Percentiles rank a stretch among this genome's conserved stretches.
Evolutionary conservation across 129 eudicot species (phyloP).

Genomic region (Tanacetum coccineum): DNA sequence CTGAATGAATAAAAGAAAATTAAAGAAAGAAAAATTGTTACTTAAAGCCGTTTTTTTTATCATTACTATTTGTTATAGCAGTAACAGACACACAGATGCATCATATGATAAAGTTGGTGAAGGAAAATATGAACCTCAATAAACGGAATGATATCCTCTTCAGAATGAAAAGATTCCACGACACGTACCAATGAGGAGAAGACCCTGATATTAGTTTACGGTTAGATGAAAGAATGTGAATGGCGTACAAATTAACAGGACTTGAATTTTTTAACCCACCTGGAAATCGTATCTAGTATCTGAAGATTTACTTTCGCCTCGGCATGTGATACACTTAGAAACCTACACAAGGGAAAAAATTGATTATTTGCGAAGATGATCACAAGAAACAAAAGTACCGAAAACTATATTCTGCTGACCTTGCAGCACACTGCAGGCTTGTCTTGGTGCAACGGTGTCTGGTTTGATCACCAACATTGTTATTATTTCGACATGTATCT

Average conservation of each 20-base stretch:
- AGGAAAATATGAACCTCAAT: constrained; percentile 45
- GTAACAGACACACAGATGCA: not conserved
- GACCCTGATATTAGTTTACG: constrained; percentile 41
- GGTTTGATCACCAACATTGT: constrained; percentile 20
- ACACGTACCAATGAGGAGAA: constrained; percentile 41
- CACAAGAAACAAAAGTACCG: not conserved
- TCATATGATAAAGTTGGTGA: constrained; percentile 5
- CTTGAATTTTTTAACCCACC: constrained; percentile 20
- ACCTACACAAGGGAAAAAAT: constrained; percentile 37
- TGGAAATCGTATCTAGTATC: constrained; percentile 34
- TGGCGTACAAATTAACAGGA: not conserved
- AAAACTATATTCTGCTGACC: constrained; percentile 41
- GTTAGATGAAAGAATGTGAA: constrained; percentile 4
- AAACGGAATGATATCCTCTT: constrained; percentile 46
- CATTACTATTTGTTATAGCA: too few species aligned
- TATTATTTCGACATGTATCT: constrained; percentile 15
- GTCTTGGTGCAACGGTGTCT: constrained; percentile 30
- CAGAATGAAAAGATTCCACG: constrained; percentile 40
- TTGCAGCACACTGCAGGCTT: constrained; percentile 45
- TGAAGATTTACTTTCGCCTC: constrained; percentile 33
- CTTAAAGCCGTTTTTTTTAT: too few species aligned
- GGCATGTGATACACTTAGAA: constrained; percentile 43
- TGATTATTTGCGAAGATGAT: constrained; percentile 7
- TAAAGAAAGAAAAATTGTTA: too few species aligned
- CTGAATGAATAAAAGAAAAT: constrained; percentile 32